These are phyloP conservation scores for Plasmodium knowlesi DNA, from an alignment of 169 alveolate genomes.

Conservation along the genomic window DNA sequence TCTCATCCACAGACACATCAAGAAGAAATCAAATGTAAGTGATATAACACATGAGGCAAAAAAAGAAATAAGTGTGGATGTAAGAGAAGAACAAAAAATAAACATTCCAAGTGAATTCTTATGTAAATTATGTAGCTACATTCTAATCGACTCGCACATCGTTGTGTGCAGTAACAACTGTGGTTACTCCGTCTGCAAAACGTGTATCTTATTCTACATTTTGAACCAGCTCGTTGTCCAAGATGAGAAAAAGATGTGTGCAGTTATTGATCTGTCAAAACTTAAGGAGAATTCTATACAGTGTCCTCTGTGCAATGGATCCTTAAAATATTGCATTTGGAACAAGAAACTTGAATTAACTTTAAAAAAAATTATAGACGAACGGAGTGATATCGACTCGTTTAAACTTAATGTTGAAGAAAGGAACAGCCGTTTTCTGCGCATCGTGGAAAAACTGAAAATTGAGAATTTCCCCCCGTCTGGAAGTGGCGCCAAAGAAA, in stretches of 20 bases:
- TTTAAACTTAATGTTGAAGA: constrained; percentile 24
- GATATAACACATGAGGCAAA: constrained; percentile 74
- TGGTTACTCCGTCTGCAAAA: constrained; percentile 75
- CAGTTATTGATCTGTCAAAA: background rate
- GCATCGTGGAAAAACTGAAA: constrained; percentile 29
- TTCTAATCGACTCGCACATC: constrained; percentile 37
- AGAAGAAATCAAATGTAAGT: constrained; percentile 15
- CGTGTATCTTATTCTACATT: constrained; percentile 54
- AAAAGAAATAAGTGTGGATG: constrained; percentile 55
- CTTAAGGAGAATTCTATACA: constrained; percentile 1
- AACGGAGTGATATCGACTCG: constrained; percentile 41
- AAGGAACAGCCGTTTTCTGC: constrained; percentile 19
- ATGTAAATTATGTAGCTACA: constrained; percentile 56
- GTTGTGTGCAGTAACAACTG: constrained; percentile 72
- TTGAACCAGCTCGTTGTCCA: constrained; percentile 2
- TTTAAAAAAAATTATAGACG: constrained; percentile 29
- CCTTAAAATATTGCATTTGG: constrained; percentile 42
- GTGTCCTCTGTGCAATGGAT: constrained; percentile 66
- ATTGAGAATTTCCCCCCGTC: constrained; percentile 49
- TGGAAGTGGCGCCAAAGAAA: background rate
- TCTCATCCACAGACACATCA: constrained; percentile 54
- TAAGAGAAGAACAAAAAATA: constrained; percentile 42
- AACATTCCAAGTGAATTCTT: constrained; percentile 61
- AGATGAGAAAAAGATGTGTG: constrained; percentile 25
- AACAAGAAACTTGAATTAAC: constrained; percentile 65